phyloP scores from a whole-genome alignment of 371 early-diverging fungal genomes.

The Mucor velutinosus region DNA sequence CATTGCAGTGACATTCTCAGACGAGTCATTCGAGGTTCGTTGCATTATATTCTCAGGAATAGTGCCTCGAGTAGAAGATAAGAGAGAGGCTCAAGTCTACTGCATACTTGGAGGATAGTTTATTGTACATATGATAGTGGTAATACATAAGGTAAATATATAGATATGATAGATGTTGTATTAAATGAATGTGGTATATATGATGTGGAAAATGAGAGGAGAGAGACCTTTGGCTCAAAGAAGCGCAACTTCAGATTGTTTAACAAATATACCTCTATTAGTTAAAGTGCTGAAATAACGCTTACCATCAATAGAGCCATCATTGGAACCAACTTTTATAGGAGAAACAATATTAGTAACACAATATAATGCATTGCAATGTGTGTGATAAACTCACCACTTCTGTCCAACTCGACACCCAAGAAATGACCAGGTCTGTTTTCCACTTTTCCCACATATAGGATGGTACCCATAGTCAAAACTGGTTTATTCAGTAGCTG shows the following conservation, averaged over 20 bases:
- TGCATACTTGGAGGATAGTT: neutral
- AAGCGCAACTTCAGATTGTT: conserved; percentile 12
- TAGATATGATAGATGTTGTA: neutral
- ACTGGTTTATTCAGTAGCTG: conserved; percentile 27
- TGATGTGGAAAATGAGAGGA: neutral
- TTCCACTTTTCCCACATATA: conserved; percentile 21
- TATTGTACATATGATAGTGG: neutral
- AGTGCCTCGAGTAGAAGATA: neutral
- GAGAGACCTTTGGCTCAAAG: neutral
- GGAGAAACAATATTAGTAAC: neutral
- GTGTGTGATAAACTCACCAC: conserved; percentile 15
- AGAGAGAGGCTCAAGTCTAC: neutral
- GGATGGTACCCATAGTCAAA: conserved; percentile 30
- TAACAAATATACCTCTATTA: conserved; percentile 22
- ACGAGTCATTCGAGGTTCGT: neutral
- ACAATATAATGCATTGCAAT: neutral
- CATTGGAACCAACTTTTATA: conserved; percentile 34
- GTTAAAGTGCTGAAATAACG: conserved; percentile 26
- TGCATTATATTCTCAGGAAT: neutral
- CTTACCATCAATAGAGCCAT: conserved; percentile 37
- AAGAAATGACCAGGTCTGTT: conserved; percentile 10
- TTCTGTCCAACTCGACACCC: conserved; percentile 31
- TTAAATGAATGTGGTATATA: neutral
- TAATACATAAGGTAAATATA: neutral
- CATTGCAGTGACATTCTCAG: neutral